A percentile compares a stretch with the other conserved stretches of the same genome.
phyloP scores from a whole-genome alignment of 2,329 filamentous ascomycete genomes.

The Claviceps sp. region DNA sequence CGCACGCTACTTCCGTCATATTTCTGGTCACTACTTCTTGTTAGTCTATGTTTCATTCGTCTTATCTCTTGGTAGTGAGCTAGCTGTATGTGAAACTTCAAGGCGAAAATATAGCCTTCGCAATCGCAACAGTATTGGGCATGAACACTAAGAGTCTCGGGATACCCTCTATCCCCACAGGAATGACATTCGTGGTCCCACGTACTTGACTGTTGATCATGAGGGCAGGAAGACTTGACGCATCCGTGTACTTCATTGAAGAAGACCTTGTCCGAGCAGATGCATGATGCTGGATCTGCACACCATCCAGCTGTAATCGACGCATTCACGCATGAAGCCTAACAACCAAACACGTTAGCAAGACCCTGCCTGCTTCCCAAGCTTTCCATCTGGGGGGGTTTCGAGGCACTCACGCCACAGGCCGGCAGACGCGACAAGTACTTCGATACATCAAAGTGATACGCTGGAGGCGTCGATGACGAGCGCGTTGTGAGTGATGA shows the following conservation, averaged over 20 bases:
- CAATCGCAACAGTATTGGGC: no score
- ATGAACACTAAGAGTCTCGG: no score
- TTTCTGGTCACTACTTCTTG: constrained; percentile 4
- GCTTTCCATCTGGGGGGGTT: neutral
- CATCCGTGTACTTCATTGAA: neutral
- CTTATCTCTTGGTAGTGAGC: no score
- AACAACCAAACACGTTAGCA: neutral
- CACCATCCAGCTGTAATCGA: neutral
- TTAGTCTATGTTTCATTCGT: neutral
- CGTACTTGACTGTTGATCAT: neutral
- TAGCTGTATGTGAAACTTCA: no score
- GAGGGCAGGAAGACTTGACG: neutral
- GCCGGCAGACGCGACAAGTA: neutral
- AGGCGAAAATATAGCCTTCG: no score
- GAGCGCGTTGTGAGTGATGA: neutral
- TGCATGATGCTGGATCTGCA: neutral
- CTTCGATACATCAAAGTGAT: neutral
- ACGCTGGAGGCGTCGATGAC: neutral
- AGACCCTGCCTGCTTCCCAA: neutral
- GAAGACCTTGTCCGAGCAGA: constrained; percentile 1
- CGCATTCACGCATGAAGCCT: neutral
- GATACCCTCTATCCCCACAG: no score
- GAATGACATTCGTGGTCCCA: neutral
- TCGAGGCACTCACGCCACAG: constrained; percentile 1
- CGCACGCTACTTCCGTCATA: constrained; percentile 4